phyloP scores from a whole-genome alignment of 192 early-diverging fungal genomes.

The Coemansia sp. region DNA sequence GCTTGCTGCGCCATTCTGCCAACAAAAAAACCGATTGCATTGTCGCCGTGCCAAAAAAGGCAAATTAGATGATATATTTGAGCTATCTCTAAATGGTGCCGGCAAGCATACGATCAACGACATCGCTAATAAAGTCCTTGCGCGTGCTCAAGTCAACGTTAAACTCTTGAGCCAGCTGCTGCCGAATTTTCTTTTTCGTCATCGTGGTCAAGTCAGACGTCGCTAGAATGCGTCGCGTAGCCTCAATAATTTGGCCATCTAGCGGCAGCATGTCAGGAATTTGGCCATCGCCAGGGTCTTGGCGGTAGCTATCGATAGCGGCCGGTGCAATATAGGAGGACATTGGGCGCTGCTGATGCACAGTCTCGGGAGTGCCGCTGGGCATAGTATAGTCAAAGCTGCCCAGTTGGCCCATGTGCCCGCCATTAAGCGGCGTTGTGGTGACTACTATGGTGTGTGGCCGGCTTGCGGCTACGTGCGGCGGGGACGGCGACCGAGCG shows the following conservation, averaged over 20 bases:
- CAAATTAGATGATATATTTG: too few relatives aligned
- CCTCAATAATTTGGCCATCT: constrained; percentile 70
- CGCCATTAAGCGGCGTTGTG: neutral
- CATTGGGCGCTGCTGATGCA: neutral
- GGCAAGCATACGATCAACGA: constrained; percentile 58
- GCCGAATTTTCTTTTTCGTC: constrained; percentile 84
- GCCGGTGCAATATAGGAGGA: constrained; percentile 8
- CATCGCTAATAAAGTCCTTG: constrained; percentile 76
- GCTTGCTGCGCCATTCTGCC: too few relatives aligned
- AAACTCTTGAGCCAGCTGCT: constrained; percentile 67
- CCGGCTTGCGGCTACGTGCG: neutral
- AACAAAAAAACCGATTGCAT: too few relatives aligned
- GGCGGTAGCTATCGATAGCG: neutral
- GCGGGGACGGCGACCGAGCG: neutral
- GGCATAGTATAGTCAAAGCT: neutral
- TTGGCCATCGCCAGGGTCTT: neutral
- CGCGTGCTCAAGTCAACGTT: constrained; percentile 67
- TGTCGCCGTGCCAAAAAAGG: too few relatives aligned
- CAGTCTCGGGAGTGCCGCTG: neutral
- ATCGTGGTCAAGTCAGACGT: constrained; percentile 71
- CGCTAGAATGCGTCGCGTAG: constrained; percentile 70
- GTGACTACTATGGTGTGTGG: neutral
- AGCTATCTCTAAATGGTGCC: too few relatives aligned
- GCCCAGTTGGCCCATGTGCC: neutral
- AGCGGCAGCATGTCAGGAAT: constrained; percentile 52